Conservation (phyloP, 495 filamentous ascomycete species). For the Penicillium parvum region DNA sequence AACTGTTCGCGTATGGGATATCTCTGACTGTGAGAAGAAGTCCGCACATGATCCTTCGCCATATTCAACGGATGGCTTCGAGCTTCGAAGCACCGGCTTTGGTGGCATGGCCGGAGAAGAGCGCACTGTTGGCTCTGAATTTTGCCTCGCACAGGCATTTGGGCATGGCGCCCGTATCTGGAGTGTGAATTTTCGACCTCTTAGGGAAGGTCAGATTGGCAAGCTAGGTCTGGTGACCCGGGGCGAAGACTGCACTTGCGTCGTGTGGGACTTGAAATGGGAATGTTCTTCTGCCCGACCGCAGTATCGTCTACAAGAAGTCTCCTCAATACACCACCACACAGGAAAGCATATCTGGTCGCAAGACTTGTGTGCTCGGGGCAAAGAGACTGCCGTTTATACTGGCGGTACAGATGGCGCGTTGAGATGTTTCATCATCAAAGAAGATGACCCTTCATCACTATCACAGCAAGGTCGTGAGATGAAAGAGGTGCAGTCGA, state of each 20-base stretch:
- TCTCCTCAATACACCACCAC: slow-evolving; percentile 57
- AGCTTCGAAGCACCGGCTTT: slow-evolving; percentile 42
- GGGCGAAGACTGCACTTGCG: slow-evolving; percentile 72
- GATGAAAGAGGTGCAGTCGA: background rate
- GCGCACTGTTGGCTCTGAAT: slow-evolving; percentile 27
- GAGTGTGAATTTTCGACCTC: slow-evolving; percentile 63
- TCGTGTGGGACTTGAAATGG: slow-evolving; percentile 61
- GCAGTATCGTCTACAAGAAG: slow-evolving; percentile 45
- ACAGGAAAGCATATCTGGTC: slow-evolving; percentile 93
- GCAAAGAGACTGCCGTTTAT: slow-evolving; percentile 45
- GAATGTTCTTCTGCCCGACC: slow-evolving; percentile 11
- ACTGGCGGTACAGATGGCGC: slow-evolving; percentile 85
- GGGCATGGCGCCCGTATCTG: slow-evolving; percentile 89
- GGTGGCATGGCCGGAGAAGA: slow-evolving; percentile 19
- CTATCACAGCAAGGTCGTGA: no score
- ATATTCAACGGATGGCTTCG: slow-evolving; percentile 43
- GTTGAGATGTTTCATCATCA: slow-evolving; percentile 27
- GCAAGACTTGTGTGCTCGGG: slow-evolving; percentile 40
- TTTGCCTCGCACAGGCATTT: slow-evolving; percentile 62
- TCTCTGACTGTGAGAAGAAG: slow-evolving; percentile 48
- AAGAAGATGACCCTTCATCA: background rate
- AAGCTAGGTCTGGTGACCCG: slow-evolving; percentile 58
- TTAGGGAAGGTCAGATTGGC: slow-evolving; percentile 10
- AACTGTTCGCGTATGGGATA: slow-evolving; percentile 85
- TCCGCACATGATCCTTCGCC: slow-evolving; percentile 30